Percentiles rank a stretch among this genome's conserved stretches.
These are phyloP conservation scores for Theileria sp. DNA, from an alignment of 169 alveolate species.

Conservation along the genomic window DNA sequence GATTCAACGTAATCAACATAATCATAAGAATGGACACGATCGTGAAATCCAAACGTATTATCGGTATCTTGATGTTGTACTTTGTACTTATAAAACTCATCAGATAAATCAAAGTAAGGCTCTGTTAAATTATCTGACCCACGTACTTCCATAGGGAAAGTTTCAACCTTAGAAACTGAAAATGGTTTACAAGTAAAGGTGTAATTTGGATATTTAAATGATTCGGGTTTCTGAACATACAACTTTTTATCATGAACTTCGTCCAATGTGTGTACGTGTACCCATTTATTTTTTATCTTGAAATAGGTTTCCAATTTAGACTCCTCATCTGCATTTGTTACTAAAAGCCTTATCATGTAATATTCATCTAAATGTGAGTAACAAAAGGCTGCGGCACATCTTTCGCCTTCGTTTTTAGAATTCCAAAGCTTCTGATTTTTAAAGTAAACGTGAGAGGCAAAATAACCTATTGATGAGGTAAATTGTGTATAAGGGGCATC, in stretches of 20 bases:
- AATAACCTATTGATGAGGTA: neutral
- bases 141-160: neutral
- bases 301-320: neutral
- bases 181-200: neutral
- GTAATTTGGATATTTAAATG: constrained; percentile 4
- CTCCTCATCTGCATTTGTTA: constrained; percentile 3
- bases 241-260: neutral
- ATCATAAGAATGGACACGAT: neutral
- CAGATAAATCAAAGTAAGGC: neutral
- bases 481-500: neutral
- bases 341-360: constrained; percentile 8
- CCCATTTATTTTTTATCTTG: neutral
- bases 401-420: neutral
- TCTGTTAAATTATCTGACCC: neutral
- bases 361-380: neutral
- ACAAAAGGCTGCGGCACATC: constrained; percentile 4
- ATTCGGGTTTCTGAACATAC: neutral
- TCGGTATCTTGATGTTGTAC: neutral
- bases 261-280: neutral
- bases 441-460: neutral
- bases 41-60: neutral
- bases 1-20: neutral
- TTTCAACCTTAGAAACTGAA: neutral
- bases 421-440: neutral
- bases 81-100: neutral